Percentiles rank a stretch among this genome's conserved stretches.
Evolutionary conservation across 2,329 filamentous ascomycete genomes (phyloP).

Genomic region (Keithomyces neogunnii): DNA sequence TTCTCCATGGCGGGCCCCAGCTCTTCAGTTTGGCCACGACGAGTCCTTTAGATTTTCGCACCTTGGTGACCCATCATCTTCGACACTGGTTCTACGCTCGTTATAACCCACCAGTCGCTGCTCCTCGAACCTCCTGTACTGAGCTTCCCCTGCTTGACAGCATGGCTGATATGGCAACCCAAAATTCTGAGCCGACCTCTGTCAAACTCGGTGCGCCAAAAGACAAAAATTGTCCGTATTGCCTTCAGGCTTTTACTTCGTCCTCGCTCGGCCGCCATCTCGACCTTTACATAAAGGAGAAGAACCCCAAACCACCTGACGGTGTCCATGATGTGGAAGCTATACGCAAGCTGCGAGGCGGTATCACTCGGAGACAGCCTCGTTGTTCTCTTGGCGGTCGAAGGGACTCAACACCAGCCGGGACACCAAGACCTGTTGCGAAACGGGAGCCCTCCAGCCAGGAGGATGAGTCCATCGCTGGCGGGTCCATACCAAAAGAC

Average conservation of each 20-base stretch:
- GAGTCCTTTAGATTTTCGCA: constrained; percentile 5
- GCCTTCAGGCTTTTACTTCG: constrained; percentile 82
- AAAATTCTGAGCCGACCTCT: constrained; percentile 29
- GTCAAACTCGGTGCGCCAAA: constrained; percentile 49
- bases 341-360: constrained; percentile 73
- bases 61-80: neutral
- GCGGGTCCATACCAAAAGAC: constrained; percentile 32
- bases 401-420: constrained; percentile 49
- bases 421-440: constrained; percentile 36
- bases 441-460: constrained; percentile 30
- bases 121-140: neutral
- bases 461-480: constrained; percentile 28
- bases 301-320: constrained; percentile 81
- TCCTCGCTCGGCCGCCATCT: constrained; percentile 89
- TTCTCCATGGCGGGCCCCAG: constrained; percentile 7
- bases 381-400: constrained; percentile 54
- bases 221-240: constrained; percentile 84
- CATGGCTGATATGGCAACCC: constrained; percentile 21
- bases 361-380: constrained; percentile 79
- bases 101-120: constrained; percentile 1
- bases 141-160: neutral
- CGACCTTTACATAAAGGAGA: constrained; percentile 87
- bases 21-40: constrained; percentile 1
- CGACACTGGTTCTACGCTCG: constrained; percentile 5
- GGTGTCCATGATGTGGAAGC: constrained; percentile 85